Base-by-base conservation (phyloP, 805 yeast species). In the Pichia nanzhaoensis region DNA sequence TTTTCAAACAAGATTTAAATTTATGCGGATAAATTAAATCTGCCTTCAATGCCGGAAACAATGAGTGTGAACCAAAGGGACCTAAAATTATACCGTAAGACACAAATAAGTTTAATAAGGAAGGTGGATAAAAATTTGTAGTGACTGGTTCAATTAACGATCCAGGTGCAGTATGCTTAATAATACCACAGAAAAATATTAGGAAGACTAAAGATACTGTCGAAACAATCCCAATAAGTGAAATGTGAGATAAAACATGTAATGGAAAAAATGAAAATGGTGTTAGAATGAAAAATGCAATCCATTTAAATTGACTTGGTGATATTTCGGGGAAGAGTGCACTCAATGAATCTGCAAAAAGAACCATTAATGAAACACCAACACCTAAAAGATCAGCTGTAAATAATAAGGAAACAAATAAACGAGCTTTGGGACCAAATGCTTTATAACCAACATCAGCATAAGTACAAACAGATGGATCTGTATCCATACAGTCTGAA, bases 381-480 rank as follows among this genome's bases (percentile, higher is more conserved):
- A 84, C 82, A 3, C 91, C 95, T 46, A 84, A 53, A 37, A 89
- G 69, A 56, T 89, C 96, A 35, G 85, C 54, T 1, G 91, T 81
- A 58, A 89, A 88, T 13, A 88, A 57, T 13, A 80, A 53, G 2
- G 95, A 84, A 28, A 89, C 84, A 31, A 83, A 60, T 3, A 85
- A 69, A 55, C 95, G 75, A 2, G 93, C 95, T 28, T 69, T 69
- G 2, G 83, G 68, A 1, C 96, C 96, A 58, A 82, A 87, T 0
- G 90, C 84, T n/a, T 87, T 85, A 55, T 77, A 82, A 3, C 95
- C 95, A 40, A 89, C 70, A 65, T 89, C 96, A 0, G 95, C 95
- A 61, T 88, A 89, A 0, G 96, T 84, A 71, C 83, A 80, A 43
- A 88, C 65, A 0, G 93, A 81, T 14, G 76, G 81, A 64, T 88